Evolutionary conservation across 495 filamentous ascomycete species (phyloP), one percentile per base, ranked within the genome.

Genomic region (Neurospora sp.): DNA sequence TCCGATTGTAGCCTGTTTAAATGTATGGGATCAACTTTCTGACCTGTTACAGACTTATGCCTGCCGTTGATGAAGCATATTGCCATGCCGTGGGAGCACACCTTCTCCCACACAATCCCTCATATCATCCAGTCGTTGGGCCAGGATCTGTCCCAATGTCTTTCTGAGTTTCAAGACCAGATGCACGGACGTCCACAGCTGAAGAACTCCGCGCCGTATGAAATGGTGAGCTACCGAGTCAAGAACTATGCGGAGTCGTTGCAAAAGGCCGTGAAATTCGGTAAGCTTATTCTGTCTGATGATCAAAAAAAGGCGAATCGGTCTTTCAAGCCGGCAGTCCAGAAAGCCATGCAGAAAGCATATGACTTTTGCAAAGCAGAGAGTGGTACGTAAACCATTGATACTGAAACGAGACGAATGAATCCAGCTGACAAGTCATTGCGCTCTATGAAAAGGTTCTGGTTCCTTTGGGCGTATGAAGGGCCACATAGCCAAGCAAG

Each of bases 231-330:
- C 38, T 35, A 39, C 9, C 85, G 86, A 61, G 77, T 86, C 5
- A 75, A 73, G 9, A 82, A 74, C 5, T 83, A 86, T 68, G 80
- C 83, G 39, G 68, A 76, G 6, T 72, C 77, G 5, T 79, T 89
- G 35, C 77, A 75, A 18, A 72, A 83, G 38, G 73, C 82, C 3
- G 70, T 78, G 18, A 71, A 71, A 1, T 75, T 85, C 31, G 77
- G 78, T 5, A 74, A 77, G 9, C 68, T 76, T 0, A 83, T 89
- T 70, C 81, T 75, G 5, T 72, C 72, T 38, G 18, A 44, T n/a
- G 16, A 76, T 1, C 88, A 89, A 73, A 82, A 84, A 40, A 85
- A 88, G 20, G 85, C 86, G 27, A 89, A 85, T 71, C 84, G 88
- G 18, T 80, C 85, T 53, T 86, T 89, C 70, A 82, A 78, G 12